Evolutionary conservation across 495 filamentous ascomycete genomes (phyloP).

Genomic region (Penicillium coprophilum): DNA sequence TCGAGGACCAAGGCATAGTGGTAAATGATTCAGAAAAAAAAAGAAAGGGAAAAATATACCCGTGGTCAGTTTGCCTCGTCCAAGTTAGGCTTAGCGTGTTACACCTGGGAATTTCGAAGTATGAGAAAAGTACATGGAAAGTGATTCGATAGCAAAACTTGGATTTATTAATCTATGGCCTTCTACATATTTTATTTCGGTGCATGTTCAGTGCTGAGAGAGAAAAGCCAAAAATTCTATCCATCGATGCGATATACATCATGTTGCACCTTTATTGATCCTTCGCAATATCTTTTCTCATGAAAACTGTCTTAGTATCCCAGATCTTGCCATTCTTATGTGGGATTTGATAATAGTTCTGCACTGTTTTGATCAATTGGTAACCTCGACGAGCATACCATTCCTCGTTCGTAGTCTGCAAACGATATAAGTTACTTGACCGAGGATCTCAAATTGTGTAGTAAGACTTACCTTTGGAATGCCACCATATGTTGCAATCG

Average conservation of each 20-base stretch:
- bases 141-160: not conserved
- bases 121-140: conserved; percentile 1
- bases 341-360: conserved; percentile 15
- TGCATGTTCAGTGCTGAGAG: not conserved
- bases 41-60: not conserved
- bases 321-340: conserved; percentile 23
- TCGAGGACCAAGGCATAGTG: conserved; percentile 3
- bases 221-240: not conserved
- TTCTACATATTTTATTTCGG: not conserved
- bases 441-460: too few relatives aligned
- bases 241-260: not conserved
- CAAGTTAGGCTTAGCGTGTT: conserved; percentile 18
- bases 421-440: conserved; percentile 3
- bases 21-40: not conserved
- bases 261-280: not conserved
- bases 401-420: conserved; percentile 18
- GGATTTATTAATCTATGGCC: too few relatives aligned
- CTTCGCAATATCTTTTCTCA: conserved; percentile 23
- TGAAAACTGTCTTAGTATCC: conserved; percentile 25
- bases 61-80: not conserved
- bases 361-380: conserved; percentile 13
- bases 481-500: conserved; percentile 12
- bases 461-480: conserved; percentile 23
- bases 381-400: conserved; percentile 26
- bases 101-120: not conserved